Evolutionary conservation across 805 yeast species (phyloP).

Genomic region (Metschnikowia matae): DNA sequence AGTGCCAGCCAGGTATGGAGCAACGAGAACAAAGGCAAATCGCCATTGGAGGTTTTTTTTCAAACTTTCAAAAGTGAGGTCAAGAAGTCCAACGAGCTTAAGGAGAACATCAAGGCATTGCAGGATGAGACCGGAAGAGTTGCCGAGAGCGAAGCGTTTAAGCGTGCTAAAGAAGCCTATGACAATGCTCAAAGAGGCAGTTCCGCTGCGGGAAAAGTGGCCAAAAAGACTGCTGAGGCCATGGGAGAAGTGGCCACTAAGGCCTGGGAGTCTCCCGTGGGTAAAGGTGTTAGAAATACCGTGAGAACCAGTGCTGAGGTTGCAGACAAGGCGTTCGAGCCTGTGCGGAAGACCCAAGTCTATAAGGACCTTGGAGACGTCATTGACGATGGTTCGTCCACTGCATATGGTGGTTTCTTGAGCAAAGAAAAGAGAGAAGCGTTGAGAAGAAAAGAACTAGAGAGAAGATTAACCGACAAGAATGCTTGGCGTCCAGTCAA

Average conservation of each 20-base stretch:
- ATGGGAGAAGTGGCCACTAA: constrained; percentile 84
- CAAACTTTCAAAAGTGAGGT: constrained; percentile 91
- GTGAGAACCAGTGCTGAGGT: constrained; percentile 79
- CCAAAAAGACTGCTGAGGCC: constrained; percentile 86
- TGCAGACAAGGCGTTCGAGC: constrained; percentile 87
- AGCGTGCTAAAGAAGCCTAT: constrained; percentile 88
- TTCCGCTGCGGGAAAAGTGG: constrained; percentile 67
- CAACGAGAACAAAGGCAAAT: constrained; percentile 29
- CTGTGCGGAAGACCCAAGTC: constrained; percentile 84
- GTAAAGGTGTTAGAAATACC: constrained; percentile 81
- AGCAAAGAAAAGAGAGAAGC: constrained; percentile 73
- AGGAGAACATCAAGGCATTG: constrained; percentile 87
- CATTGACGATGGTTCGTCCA: constrained; percentile 86
- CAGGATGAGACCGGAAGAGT: constrained; percentile 94
- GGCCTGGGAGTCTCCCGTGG: constrained; percentile 96
- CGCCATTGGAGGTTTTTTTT: constrained; percentile 89
- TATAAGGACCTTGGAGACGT: constrained; percentile 86
- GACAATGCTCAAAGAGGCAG: constrained; percentile 72
- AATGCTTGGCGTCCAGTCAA: constrained; percentile 63
- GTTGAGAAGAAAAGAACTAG: constrained; percentile 53
- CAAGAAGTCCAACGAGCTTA: constrained; percentile 83
- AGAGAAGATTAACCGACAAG: constrained; percentile 55
- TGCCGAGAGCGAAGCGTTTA: constrained; percentile 91
- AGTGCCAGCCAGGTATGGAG: constrained; percentile 8
- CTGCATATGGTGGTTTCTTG: constrained; percentile 89